Conservation (phyloP, 768 basidiomycete genomes). For the Rickenella mellea region DNA sequence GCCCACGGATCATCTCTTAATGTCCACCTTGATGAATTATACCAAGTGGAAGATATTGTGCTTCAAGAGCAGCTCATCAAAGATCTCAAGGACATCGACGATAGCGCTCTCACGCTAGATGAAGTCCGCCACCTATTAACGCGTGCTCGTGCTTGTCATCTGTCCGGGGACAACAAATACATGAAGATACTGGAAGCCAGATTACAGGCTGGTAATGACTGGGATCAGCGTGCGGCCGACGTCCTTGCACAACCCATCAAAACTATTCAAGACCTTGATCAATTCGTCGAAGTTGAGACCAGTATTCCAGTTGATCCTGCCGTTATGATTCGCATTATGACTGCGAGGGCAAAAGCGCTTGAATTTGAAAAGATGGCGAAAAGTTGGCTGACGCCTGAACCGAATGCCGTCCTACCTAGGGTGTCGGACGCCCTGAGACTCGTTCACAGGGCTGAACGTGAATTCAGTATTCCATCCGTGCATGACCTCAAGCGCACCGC, state of each 20-base stretch:
- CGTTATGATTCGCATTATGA: conserved; percentile 56
- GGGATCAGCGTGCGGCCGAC: conserved; percentile 64
- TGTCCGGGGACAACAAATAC: conserved; percentile 56
- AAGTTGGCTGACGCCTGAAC: conserved; percentile 55
- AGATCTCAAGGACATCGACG: conserved; percentile 70
- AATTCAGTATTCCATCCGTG: conserved; percentile 62
- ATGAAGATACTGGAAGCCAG: conserved; percentile 56
- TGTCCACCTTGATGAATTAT: conserved; percentile 73
- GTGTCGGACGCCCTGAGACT: conserved; percentile 63
- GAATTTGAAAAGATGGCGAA: conserved; percentile 76
- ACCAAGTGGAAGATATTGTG: conserved; percentile 71
- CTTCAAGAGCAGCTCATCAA: conserved; percentile 67
- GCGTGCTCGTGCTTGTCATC: conserved; percentile 59
- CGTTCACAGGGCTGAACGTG: conserved; percentile 63
- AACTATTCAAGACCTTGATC: conserved; percentile 68
- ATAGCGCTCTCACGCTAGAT: conserved; percentile 57
- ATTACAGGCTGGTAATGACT: conserved; percentile 58
- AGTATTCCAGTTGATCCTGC: conserved; percentile 62
- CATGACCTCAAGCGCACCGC: conserved; percentile 58
- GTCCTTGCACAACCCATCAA: conserved; percentile 63
- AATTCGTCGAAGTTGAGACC: conserved; percentile 55
- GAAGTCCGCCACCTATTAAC: conserved; percentile 67
- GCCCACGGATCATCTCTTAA: conserved; percentile 67
- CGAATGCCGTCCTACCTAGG: conserved; percentile 46
- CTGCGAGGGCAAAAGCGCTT: conserved; percentile 56